Evolutionary conservation across 2,329 filamentous ascomycete species (phyloP), one percentile per base, ranked within the genome.

Genomic region (Graphilbum ipis-grandicollis): DNA sequence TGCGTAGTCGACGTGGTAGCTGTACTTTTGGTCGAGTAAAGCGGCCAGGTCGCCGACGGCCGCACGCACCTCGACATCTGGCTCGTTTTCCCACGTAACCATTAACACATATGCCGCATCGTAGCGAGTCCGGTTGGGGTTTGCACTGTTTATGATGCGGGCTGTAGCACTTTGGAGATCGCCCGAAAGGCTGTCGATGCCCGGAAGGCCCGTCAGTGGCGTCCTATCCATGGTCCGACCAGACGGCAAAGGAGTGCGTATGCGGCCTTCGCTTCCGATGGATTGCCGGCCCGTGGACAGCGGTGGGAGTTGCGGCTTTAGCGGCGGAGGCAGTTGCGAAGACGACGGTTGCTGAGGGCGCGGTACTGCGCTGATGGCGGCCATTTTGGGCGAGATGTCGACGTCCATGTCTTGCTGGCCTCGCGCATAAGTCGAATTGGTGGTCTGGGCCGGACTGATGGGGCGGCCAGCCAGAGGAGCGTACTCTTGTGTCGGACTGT

Each of bases 41-140:
- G 59, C 56, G 28, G 57, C 62, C 19, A 74, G 51, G 17, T 71
- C 65, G 12, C 60, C 50, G 19, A 66, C 53, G 1, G 61, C 57
- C 3, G 47, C 50, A 19, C 54, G 52, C 10, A 65, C 62, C 9
- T 48, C 50, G 2, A 41, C 36, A 12, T 68, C 60, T 12, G 63
- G 56, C 35, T 73, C 68, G 29, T 70, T 65, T 39, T 68, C 59
- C 69, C 69, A 74, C 39, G 60, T 58, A 5, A 72, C 50, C n/a
- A 73, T 47, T n/a, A 72, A 56, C 2, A 54, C 66, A 36, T 65
- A 60, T 3, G 63, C 68, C n/a, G 56, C 54, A 31, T 55, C 63
- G 44, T 74, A 74, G 12, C 69, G 65, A 41, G 60, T 63, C 31
- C 66, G 64, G 36, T 57, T 57, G 4, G 65, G 57, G 8, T 61